A percentile compares a stretch with the other conserved stretches of the same genome.
These are phyloP conservation scores for Paraconiothyrium sp. DNA, from an alignment of 2,329 filamentous ascomycete genomes.

Conservation along the genomic window DNA sequence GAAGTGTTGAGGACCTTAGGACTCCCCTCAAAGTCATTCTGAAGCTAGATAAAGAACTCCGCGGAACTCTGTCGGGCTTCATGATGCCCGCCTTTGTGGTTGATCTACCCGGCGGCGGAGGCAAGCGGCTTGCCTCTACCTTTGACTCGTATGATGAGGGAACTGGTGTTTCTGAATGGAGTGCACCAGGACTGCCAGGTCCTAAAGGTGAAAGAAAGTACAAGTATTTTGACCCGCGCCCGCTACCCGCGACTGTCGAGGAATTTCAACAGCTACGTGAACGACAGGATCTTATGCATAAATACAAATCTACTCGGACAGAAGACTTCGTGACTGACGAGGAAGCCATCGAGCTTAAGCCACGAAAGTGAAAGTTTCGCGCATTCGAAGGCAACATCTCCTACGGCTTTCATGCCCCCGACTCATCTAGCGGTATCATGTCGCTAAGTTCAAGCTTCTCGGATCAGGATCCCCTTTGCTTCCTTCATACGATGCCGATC, in stretches of 20 bases:
- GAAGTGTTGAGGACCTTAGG: conserved; percentile 68
- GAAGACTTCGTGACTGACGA: neutral
- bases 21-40: conserved; percentile 69
- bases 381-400: neutral
- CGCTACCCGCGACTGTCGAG: neutral
- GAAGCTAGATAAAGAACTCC: conserved; percentile 65
- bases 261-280: neutral
- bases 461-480: neutral
- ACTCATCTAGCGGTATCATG: neutral
- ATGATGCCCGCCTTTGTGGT: conserved; percentile 71
- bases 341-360: neutral
- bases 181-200: conserved; percentile 64
- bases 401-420: neutral
- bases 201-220: conserved; percentile 54
- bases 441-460: neutral
- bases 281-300: conserved; percentile 6
- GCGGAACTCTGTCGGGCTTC: conserved; percentile 70
- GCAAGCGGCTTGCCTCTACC: conserved; percentile 67
- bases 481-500: too few relatives aligned
- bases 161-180: conserved; percentile 65
- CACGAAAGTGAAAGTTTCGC: neutral
- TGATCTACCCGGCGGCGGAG: conserved; percentile 70
- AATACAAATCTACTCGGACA: conserved; percentile 1
- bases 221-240: conserved; percentile 65
- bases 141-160: conserved; percentile 63